These are phyloP conservation scores for Craterostigma plantagineum DNA, from an alignment of 257 asterid species.

Conservation along the genomic window DNA sequence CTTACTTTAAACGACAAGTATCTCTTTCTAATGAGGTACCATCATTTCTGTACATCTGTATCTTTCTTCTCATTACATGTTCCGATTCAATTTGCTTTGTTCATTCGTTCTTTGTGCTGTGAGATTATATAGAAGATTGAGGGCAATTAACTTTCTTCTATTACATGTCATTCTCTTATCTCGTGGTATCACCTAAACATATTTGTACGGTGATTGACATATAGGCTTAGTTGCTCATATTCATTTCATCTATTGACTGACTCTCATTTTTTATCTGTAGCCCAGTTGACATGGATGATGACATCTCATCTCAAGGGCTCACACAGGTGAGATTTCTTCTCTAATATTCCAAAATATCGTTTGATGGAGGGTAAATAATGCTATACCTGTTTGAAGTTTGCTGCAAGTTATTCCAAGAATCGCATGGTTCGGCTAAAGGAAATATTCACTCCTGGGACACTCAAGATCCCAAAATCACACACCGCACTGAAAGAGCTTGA, in stretches of 20 bases:
- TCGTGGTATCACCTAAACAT: no score
- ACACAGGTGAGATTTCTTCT: conserved; percentile 42
- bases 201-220: no score
- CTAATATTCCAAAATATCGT: background rate
- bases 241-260: conserved; percentile 7
- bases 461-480: conserved; percentile 58
- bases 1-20: conserved; percentile 63
- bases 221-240: background rate
- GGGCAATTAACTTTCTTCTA: no score
- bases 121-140: no score
- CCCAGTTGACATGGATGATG: conserved; percentile 77
- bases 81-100: no score
- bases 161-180: no score
- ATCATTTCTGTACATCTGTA: no score
- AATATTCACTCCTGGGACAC: conserved; percentile 78
- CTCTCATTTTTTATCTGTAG: conserved; percentile 24
- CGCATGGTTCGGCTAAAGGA: conserved; percentile 63
- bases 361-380: conserved; percentile 2
- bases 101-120: no score
- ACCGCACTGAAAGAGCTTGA: conserved; percentile 78
- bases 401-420: conserved; percentile 44
- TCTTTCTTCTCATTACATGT: no score
- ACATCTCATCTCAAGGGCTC: conserved; percentile 81
- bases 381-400: conserved; percentile 43
- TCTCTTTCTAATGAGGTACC: conserved; percentile 66